phyloP scores from a whole-genome alignment of 768 basidiomycete species.

The Leccinum aurantiacum region DNA sequence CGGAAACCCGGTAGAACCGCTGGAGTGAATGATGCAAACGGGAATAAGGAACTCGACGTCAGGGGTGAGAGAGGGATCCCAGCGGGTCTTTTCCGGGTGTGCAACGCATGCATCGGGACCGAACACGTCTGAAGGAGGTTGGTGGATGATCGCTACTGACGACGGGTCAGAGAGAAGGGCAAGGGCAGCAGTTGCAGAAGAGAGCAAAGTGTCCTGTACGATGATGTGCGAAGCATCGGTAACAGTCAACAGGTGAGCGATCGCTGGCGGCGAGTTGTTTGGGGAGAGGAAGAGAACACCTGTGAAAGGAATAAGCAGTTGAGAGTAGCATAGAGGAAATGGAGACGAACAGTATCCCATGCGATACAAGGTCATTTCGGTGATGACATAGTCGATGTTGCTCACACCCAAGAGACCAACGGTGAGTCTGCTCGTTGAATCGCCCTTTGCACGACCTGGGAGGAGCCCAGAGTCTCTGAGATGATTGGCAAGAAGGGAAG shows the following conservation, averaged over 20 bases:
- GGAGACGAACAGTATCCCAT: constrained; percentile 32
- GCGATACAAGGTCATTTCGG: constrained; percentile 28
- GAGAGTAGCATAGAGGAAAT: not conserved
- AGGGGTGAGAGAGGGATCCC: constrained; percentile 22
- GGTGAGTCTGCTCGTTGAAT: constrained; percentile 24
- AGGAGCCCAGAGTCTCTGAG: constrained; percentile 19
- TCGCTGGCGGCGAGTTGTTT: constrained; percentile 46
- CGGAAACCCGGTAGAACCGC: constrained; percentile 46
- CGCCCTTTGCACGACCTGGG: constrained; percentile 25
- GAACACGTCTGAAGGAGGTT: constrained; percentile 22
- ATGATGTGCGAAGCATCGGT: constrained; percentile 25
- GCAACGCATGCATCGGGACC: constrained; percentile 14
- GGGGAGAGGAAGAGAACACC: constrained; percentile 39
- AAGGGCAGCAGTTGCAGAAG: constrained; percentile 19
- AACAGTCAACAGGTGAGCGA: constrained; percentile 42
- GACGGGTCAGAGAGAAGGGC: constrained; percentile 16
- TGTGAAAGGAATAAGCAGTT: constrained; percentile 1
- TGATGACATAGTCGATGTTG: constrained; percentile 29
- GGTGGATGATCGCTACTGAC: constrained; percentile 24
- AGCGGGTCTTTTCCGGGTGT: constrained; percentile 23
- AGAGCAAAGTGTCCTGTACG: constrained; percentile 17
- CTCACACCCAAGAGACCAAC: constrained; percentile 28
- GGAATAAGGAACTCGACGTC: constrained; percentile 24
- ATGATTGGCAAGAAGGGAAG: constrained; percentile 28
- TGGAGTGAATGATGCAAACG: constrained; percentile 29